phyloP scores from a whole-genome alignment of 2,329 filamentous ascomycete genomes.

The Trichoderma arundinaceum region DNA sequence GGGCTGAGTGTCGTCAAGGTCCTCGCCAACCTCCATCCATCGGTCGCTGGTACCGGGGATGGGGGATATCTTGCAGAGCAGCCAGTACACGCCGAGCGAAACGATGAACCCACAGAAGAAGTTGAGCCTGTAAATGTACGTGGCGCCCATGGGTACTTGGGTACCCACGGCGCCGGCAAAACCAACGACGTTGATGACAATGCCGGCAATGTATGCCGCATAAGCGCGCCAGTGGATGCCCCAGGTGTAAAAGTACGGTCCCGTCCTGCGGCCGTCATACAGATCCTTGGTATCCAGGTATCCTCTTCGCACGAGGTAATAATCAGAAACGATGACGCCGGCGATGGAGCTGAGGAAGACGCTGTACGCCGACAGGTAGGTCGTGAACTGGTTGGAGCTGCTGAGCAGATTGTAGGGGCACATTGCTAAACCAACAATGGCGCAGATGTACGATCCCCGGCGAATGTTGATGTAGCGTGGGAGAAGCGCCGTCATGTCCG shows the following conservation, averaged over 20 bases:
- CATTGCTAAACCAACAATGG: slow-evolving; percentile 78
- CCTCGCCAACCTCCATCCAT: slow-evolving; percentile 79
- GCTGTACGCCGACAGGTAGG: slow-evolving; percentile 88
- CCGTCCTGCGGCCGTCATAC: slow-evolving; percentile 70
- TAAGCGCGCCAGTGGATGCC: slow-evolving; percentile 88
- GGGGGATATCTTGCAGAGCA: slow-evolving; percentile 70
- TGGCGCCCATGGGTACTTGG: slow-evolving; percentile 75
- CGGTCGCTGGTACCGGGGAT: slow-evolving; percentile 73
- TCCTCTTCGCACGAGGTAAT: slow-evolving; percentile 83
- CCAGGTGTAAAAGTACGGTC: slow-evolving; percentile 74
- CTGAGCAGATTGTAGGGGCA: slow-evolving; percentile 84
- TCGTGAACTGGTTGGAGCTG: slow-evolving; percentile 81
- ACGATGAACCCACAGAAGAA: slow-evolving; percentile 87
- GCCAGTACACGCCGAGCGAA: slow-evolving; percentile 69
- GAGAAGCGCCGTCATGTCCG: slow-evolving; percentile 79
- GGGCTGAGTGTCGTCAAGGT: slow-evolving; percentile 60
- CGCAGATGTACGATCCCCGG: slow-evolving; percentile 85
- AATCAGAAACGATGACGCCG: slow-evolving; percentile 88
- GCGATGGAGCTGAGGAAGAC: slow-evolving; percentile 94
- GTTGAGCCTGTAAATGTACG: slow-evolving; percentile 88
- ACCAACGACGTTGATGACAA: slow-evolving; percentile 88
- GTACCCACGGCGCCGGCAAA: slow-evolving; percentile 81
- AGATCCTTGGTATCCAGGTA: slow-evolving; percentile 80
- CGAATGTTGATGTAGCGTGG: slow-evolving; percentile 84
- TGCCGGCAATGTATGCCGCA: slow-evolving; percentile 79